Base-by-base conservation (phyloP, 306 rosid genomes). In the Clitoria ternatea region DNA sequence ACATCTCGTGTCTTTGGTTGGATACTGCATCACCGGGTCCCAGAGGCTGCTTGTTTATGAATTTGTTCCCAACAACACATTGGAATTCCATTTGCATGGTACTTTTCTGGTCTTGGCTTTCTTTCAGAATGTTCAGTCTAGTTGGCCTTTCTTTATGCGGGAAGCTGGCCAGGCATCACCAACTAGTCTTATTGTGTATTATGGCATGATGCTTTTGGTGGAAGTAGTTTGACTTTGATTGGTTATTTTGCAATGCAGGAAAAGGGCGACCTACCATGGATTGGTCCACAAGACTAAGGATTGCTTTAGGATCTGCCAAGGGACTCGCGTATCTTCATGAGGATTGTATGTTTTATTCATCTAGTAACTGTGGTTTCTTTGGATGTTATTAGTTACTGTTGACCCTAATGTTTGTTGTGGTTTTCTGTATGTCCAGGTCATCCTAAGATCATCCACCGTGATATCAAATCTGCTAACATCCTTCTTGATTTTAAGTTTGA, bases 81-180 rank as follows among this genome's bases (percentile, higher is more conserved):
- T 94, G 89, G 99, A 94, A 83, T 89, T 94, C 76, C 99, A 94
- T 72, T 80, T 94, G 63, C 99, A 94, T 59, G 99, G 99, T 89
- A 85, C 11, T 33, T 12, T 26, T 57, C 14, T 14, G 26, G 24
- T 78, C 43, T 78, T 50, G 14, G 33, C 81, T 50, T 33, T 50
- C 63, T 37, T 14, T 43, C 33, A 0, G 11, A 37, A 63, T 3
- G 29, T 22, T 43, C 42, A 15, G 3, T 48, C 60, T 61, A 10
- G 23, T 53, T 76, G 75, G 70, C 6, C 72, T 19, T 22, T 74
- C 60, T 24, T 59, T 74, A 15, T 42, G 68, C 40, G 59, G 62
- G 69, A 64, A 47, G 50, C 29, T 14, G 33, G 49, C 50, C 14
- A 7, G 37, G 62, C 62, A 50, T 32, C 49, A 50, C 40, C 49